Evolutionary conservation across 2,329 filamentous ascomycete genomes (phyloP).

Genomic region (Cladosporium sp.): DNA sequence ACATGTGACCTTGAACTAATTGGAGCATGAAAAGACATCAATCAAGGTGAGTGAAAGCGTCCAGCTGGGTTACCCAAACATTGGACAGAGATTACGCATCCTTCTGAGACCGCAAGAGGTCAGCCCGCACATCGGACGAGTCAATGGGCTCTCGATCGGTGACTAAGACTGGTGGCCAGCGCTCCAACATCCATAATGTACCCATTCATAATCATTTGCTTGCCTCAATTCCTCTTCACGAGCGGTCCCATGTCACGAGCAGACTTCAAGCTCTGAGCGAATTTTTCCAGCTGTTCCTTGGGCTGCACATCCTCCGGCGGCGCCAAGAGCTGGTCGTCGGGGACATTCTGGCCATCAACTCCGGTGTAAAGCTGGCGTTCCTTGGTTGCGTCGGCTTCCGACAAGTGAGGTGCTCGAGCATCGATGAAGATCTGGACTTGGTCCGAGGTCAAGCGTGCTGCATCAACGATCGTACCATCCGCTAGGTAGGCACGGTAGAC

Average conservation of each 20-base stretch:
- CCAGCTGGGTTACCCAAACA: too few relatives aligned
- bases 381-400: neutral
- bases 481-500: constrained; percentile 3
- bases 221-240: neutral
- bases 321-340: neutral
- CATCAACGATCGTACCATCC: neutral
- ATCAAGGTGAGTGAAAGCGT: too few relatives aligned
- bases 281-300: neutral
- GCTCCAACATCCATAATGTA: too few relatives aligned
- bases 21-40: too few relatives aligned
- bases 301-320: neutral
- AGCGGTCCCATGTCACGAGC: neutral
- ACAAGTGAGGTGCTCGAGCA: neutral
- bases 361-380: neutral
- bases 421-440: neutral
- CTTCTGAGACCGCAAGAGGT: too few relatives aligned
- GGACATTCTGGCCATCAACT: neutral
- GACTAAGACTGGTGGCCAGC: too few relatives aligned
- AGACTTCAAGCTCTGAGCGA: neutral
- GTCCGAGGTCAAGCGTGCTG: neutral
- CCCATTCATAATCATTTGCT: neutral
- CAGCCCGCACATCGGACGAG: too few relatives aligned
- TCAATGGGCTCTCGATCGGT: too few relatives aligned
- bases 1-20: too few relatives aligned
- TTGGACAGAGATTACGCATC: too few relatives aligned